These are phyloP conservation scores for Pichia insulana DNA, from an alignment of 805 yeast genomes.

Conservation along the genomic window DNA sequence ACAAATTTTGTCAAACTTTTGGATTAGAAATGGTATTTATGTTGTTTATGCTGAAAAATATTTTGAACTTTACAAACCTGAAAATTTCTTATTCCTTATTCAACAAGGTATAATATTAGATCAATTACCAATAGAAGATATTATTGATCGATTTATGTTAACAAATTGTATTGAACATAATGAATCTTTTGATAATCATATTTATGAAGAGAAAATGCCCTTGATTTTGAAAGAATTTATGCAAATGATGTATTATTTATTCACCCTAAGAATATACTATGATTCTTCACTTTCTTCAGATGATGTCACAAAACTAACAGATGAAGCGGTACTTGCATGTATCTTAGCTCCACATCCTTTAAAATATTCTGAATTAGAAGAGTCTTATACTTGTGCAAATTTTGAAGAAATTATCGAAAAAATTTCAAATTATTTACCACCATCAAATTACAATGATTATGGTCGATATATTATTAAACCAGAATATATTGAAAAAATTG, in stretches of 20 bases:
- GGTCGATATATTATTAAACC: conserved; percentile 58
- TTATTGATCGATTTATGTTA: conserved; percentile 52
- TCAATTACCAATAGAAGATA: conserved; percentile 28
- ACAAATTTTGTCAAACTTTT: conserved; percentile 55
- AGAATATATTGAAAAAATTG: conserved; percentile 37
- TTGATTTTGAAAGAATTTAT: conserved; percentile 36
- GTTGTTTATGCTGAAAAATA: conserved; percentile 18
- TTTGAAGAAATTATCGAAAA: conserved; percentile 48
- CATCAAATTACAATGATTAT: conserved; percentile 55
- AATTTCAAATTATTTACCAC: conserved; percentile 52
- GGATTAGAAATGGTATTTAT: conserved; percentile 65
- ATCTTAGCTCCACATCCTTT: conserved; percentile 43
- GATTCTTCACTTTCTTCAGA: conserved; percentile 16
- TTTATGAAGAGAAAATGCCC: conserved; percentile 41
- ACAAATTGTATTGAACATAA: conserved; percentile 16
- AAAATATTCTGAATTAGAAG: conserved; percentile 42
- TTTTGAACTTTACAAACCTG: conserved; percentile 18
- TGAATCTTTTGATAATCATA: conserved; percentile 25
- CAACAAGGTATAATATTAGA: conserved; percentile 36
- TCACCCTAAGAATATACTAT: conserved; percentile 27
- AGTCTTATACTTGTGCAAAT: conserved; percentile 25
- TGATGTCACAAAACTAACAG: conserved; percentile 12
- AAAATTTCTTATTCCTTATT: conserved; percentile 37
- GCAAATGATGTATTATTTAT: conserved; percentile 35
- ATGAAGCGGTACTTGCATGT: conserved; percentile 40